Percentiles rank a stretch among this genome's conserved stretches.
Conservation (phyloP, 2,329 filamentous ascomycete genomes). For the Pseudogymnoascus sp. region DNA sequence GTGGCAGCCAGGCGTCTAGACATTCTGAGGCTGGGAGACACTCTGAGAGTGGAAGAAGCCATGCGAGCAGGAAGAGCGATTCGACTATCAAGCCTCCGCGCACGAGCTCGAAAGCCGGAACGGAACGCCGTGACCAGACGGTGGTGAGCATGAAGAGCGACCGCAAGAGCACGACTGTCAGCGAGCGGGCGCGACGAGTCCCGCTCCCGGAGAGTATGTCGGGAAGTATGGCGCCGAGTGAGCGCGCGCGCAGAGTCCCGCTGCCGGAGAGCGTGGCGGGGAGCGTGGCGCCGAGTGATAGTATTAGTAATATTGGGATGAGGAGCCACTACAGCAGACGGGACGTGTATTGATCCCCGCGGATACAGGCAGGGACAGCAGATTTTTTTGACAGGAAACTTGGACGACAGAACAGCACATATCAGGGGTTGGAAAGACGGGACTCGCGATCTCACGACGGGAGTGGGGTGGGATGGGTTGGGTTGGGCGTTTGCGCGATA, state of each 20-base stretch:
- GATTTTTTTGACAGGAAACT: neutral
- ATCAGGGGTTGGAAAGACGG: neutral
- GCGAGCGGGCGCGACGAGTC: conserved; percentile 16
- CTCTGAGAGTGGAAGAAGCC: neutral
- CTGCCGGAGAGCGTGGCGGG: conserved; percentile 27
- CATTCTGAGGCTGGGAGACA: neutral
- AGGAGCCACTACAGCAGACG: conserved; percentile 20
- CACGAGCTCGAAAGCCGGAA: neutral
- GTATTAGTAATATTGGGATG: conserved; percentile 52
- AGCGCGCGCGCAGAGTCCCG: conserved; percentile 19
- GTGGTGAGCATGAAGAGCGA: conserved; percentile 4
- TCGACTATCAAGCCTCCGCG: conserved; percentile 9
- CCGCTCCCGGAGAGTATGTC: conserved; percentile 20
- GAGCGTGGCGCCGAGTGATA: conserved; percentile 52
- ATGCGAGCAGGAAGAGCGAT: neutral
- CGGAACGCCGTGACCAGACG: neutral
- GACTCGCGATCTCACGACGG: neutral
- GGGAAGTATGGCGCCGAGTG: conserved; percentile 31
- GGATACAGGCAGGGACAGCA: neutral
- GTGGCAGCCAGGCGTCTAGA: neutral
- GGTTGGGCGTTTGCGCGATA: neutral
- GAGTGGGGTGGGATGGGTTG: neutral
- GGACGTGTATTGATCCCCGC: neutral
- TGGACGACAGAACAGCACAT: neutral
- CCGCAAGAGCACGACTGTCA: neutral